Percentiles rank a stretch among this genome's conserved stretches.
Evolutionary conservation across 257 asterid species (phyloP).

Genomic region (Solanum sitiens): DNA sequence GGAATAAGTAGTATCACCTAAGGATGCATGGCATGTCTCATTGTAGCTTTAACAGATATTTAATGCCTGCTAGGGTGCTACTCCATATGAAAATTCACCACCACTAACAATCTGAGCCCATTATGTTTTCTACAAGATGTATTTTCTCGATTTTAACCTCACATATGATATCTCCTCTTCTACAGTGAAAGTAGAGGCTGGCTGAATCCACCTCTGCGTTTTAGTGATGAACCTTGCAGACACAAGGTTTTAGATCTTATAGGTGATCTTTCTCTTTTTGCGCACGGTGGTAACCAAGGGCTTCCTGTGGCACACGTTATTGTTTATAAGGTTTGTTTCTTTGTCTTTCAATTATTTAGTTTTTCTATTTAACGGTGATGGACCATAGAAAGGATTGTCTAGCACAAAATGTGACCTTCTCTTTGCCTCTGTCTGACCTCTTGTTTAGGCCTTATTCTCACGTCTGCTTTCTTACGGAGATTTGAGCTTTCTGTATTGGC

Average conservation of each 20-base stretch:
- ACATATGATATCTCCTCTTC: neutral
- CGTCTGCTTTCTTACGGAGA: neutral
- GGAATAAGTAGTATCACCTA: neutral
- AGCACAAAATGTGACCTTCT: neutral
- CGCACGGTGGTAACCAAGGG: conserved; percentile 79
- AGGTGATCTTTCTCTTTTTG: conserved; percentile 90
- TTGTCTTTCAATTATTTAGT: neutral
- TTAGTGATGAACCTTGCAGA: conserved; percentile 78
- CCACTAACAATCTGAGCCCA: neutral
- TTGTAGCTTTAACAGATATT: neutral
- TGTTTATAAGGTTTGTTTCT: conserved; percentile 64
- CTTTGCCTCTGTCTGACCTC: neutral
- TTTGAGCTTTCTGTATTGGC: neutral
- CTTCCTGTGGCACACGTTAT: conserved; percentile 66
- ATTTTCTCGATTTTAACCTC: neutral
- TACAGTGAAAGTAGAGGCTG: conserved; percentile 63
- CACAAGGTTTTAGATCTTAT: conserved; percentile 93
- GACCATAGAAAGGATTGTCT: neutral
- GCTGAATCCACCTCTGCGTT: conserved; percentile 87
- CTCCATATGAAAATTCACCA: neutral
- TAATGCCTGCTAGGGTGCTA: neutral
- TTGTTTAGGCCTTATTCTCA: neutral
- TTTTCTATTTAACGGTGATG: neutral
- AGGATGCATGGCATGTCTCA: neutral
- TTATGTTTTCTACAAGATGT: neutral